A percentile compares a stretch with the other conserved stretches of the same genome.
phyloP scores from a whole-genome alignment of 148 eudicot genomes.

The Dysphania ambrosioides region DNA sequence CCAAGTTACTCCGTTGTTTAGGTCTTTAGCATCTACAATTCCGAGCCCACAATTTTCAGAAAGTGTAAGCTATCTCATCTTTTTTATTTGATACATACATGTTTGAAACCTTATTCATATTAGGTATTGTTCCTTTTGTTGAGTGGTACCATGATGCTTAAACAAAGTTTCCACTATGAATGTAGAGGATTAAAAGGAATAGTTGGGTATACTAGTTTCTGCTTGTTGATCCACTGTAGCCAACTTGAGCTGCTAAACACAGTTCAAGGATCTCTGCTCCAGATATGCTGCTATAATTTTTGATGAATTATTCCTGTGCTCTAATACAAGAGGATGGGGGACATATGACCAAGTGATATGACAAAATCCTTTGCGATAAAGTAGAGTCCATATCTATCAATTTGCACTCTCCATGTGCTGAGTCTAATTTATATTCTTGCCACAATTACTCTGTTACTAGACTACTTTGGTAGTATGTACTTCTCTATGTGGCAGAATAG shows the following conservation, averaged over 20 bases:
- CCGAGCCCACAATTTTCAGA: slow-evolving; percentile 97
- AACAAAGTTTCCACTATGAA: too few species aligned
- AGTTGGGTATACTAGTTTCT: background rate
- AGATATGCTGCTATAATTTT: background rate
- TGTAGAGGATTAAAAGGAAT: background rate
- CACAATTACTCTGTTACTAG: background rate
- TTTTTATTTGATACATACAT: slow-evolving; percentile 3
- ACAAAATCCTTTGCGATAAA: background rate
- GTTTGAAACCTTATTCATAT: background rate
- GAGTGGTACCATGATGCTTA: background rate
- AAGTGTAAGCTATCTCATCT: slow-evolving; percentile 64
- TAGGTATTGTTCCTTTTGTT: too few species aligned
- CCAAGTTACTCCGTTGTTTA: slow-evolving; percentile 81
- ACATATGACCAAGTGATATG: too few species aligned
- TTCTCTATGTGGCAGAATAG: too few species aligned
- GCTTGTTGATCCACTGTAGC: background rate
- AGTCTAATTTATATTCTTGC: background rate
- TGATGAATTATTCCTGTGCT: background rate
- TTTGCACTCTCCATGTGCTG: background rate
- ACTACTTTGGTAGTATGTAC: background rate
- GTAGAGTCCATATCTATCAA: background rate
- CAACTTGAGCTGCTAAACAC: background rate
- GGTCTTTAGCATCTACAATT: slow-evolving; percentile 66
- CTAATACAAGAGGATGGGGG: background rate
- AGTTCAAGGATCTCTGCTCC: background rate